Conservation (phyloP, 192 early-diverging fungal species). For the Backusella sp. region DNA sequence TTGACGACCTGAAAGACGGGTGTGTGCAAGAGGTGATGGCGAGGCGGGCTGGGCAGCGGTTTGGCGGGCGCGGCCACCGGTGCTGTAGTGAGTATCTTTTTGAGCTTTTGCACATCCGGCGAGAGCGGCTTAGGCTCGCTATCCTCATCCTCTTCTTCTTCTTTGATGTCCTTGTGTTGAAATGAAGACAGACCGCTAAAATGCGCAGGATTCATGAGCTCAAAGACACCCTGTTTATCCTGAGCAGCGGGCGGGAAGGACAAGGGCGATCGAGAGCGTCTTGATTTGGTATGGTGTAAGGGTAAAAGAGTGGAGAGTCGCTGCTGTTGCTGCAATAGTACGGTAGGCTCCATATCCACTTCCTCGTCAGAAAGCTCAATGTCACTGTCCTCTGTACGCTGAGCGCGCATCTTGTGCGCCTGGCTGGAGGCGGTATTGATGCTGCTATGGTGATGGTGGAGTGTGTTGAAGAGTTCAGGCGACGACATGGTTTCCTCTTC, state of each 20-base stretch:
- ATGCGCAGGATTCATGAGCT: not conserved
- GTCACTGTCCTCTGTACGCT: slow-evolving; percentile 32
- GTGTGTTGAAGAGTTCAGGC: not conserved
- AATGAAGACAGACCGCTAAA: not conserved
- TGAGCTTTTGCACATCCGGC: not conserved
- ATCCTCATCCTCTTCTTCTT: not conserved
- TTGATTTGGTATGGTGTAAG: not conserved
- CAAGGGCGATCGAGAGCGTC: slow-evolving; percentile 6
- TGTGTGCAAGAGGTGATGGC: slow-evolving; percentile 55
- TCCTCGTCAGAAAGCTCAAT: slow-evolving; percentile 38
- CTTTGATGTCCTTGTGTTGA: not conserved
- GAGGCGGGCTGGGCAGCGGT: slow-evolving; percentile 26
- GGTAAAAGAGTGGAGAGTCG: not conserved
- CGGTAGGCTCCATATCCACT: not conserved
- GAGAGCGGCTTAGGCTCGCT: too few species aligned
- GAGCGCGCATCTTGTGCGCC: not conserved
- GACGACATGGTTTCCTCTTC: slow-evolving; percentile 16
- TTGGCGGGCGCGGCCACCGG: not conserved
- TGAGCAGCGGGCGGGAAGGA: not conserved
- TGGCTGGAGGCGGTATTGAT: not conserved
- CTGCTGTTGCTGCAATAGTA: not conserved
- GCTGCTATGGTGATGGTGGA: not conserved
- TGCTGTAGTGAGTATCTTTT: not conserved
- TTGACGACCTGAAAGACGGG: slow-evolving; percentile 66
- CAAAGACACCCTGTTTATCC: not conserved